Evolutionary conservation across 805 yeast genomes (phyloP).

Genomic region (Suhomyces emberorum): DNA sequence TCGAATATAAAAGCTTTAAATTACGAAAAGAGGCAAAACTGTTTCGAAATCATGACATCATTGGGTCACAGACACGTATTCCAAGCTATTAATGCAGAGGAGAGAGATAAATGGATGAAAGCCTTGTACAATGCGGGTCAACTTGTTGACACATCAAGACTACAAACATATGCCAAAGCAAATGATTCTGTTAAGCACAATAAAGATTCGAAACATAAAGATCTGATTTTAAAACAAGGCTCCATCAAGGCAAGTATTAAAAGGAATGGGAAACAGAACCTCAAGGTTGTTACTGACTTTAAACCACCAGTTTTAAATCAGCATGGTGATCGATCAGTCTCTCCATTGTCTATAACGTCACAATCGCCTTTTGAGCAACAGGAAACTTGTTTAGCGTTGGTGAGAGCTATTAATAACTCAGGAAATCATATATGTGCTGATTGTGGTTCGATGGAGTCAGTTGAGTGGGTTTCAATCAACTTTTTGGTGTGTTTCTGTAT

Average conservation of each 20-base stretch:
- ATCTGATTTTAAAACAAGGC: background rate
- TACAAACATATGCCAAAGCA: background rate
- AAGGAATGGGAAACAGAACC: slow-evolving; percentile 1
- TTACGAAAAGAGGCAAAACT: slow-evolving; percentile 48
- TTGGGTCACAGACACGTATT: slow-evolving; percentile 62
- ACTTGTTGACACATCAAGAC: slow-evolving; percentile 27
- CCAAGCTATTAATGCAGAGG: slow-evolving; percentile 70
- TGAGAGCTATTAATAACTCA: slow-evolving; percentile 40
- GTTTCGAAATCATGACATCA: slow-evolving; percentile 77
- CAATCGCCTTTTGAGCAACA: slow-evolving; percentile 16
- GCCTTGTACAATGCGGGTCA: slow-evolving; percentile 59
- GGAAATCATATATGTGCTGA: slow-evolving; percentile 73
- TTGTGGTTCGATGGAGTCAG: slow-evolving; percentile 61
- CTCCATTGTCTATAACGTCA: slow-evolving; percentile 32
- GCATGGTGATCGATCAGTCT: slow-evolving; percentile 13
- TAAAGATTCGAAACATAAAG: background rate
- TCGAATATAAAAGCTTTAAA: slow-evolving; percentile 55
- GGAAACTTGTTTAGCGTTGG: slow-evolving; percentile 31
- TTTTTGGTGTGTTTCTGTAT: slow-evolving; percentile 71
- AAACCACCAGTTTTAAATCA: slow-evolving; percentile 4
- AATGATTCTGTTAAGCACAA: background rate
- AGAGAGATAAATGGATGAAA: slow-evolving; percentile 65
- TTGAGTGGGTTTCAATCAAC: slow-evolving; percentile 87
- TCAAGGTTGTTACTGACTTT: slow-evolving; percentile 1
- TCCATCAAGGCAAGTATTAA: background rate